Conservation (phyloP, 352 stramenopile genomes). For the Pythium brassicae region DNA sequence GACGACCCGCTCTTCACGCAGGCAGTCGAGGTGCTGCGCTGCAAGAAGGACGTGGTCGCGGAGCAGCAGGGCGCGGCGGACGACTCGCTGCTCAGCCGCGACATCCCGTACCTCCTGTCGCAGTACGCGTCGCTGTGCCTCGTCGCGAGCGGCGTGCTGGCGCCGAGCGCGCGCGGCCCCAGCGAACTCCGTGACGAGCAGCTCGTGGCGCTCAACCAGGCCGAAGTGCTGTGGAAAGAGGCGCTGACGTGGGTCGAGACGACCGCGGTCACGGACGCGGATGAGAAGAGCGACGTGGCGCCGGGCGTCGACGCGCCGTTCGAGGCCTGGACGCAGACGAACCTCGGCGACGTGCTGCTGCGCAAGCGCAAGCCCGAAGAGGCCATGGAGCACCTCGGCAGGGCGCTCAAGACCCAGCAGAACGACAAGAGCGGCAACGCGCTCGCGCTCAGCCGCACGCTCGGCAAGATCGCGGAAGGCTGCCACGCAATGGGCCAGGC, state of each 20-base stretch:
- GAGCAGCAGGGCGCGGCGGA: slow-evolving; percentile 27
- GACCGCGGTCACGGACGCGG: background rate
- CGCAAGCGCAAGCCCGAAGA: slow-evolving; percentile 54
- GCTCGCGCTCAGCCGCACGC: slow-evolving; percentile 56
- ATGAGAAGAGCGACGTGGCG: slow-evolving; percentile 42
- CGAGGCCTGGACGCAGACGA: slow-evolving; percentile 63
- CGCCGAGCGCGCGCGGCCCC: slow-evolving; percentile 17
- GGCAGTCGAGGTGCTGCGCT: slow-evolving; percentile 46
- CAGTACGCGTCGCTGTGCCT: slow-evolving; percentile 65
- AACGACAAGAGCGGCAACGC: slow-evolving; percentile 38
- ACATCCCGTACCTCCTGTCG: slow-evolving; percentile 68
- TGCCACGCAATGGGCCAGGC: slow-evolving; percentile 61
- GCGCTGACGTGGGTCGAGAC: slow-evolving; percentile 60
- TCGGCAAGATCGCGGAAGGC: slow-evolving; percentile 61
- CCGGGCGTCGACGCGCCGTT: slow-evolving; percentile 55
- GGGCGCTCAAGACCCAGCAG: slow-evolving; percentile 59
- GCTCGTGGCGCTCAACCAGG: slow-evolving; percentile 48
- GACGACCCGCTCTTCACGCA: slow-evolving; percentile 58
- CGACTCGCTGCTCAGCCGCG: slow-evolving; percentile 47
- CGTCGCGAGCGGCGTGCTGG: slow-evolving; percentile 34
- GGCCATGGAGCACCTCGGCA: slow-evolving; percentile 65
- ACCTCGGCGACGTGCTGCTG: slow-evolving; percentile 63
- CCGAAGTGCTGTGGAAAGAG: slow-evolving; percentile 67
- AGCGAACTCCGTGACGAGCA: slow-evolving; percentile 35
- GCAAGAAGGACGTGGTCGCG: slow-evolving; percentile 53